Evolutionary conservation across 1,284 basidiomycete genomes (phyloP).

Genomic region (Sporisorium graminicola): DNA sequence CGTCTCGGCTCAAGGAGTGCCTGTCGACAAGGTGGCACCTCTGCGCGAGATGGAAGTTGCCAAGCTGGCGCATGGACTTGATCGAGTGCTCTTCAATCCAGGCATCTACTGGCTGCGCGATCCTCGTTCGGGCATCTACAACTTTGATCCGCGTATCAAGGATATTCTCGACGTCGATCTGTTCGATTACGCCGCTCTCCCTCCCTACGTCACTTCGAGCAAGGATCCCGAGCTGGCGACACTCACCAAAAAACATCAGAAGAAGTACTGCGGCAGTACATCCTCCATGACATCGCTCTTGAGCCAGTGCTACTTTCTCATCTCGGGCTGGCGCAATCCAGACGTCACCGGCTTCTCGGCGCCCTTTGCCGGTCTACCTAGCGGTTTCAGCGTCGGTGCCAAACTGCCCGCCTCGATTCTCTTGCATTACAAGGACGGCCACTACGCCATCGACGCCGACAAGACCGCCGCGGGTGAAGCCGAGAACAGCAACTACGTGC

Average conservation of each 20-base stretch:
- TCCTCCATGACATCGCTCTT: slow-evolving; percentile 89
- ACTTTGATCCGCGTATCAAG: slow-evolving; percentile 81
- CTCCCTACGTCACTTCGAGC: slow-evolving; percentile 84
- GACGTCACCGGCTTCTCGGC: slow-evolving; percentile 65
- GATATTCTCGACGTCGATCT: slow-evolving; percentile 83
- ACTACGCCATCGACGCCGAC: slow-evolving; percentile 85
- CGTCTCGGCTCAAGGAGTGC: slow-evolving; percentile 20
- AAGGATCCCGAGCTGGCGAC: slow-evolving; percentile 79
- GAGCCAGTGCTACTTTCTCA: slow-evolving; percentile 84
- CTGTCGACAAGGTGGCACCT: slow-evolving; percentile 52
- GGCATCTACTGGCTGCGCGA: slow-evolving; percentile 94
- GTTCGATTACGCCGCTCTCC: slow-evolving; percentile 87
- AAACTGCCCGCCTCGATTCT: slow-evolving; percentile 81
- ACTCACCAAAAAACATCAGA: slow-evolving; percentile 76
- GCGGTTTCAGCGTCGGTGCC: slow-evolving; percentile 82
- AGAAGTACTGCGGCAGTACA: slow-evolving; percentile 86
- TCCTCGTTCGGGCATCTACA: slow-evolving; percentile 86
- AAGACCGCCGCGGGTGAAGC: slow-evolving; percentile 67
- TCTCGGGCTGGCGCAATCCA: slow-evolving; percentile 68
- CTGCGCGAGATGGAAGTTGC: slow-evolving; percentile 74
- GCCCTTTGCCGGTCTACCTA: slow-evolving; percentile 76
- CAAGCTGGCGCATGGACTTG: slow-evolving; percentile 80
- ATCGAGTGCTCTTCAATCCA: slow-evolving; percentile 75
- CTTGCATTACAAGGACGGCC: slow-evolving; percentile 73
- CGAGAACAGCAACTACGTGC: slow-evolving; percentile 66